These are phyloP conservation scores for Sporisorium iseilematis-ciliati DNA, from an alignment of 1,284 basidiomycete genomes.

Conservation along the genomic window DNA sequence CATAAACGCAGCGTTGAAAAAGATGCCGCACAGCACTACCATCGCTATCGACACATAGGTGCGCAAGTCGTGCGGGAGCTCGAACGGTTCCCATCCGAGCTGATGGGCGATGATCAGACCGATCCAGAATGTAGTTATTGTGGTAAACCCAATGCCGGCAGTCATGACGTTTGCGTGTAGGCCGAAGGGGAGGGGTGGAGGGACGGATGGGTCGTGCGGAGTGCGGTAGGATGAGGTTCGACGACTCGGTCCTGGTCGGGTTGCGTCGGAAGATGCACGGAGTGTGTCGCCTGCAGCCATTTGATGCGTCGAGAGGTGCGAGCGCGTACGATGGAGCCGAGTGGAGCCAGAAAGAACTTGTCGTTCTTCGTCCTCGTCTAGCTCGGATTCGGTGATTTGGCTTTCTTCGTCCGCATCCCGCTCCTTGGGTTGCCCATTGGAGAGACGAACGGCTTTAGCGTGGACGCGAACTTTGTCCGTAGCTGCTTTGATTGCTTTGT, in stretches of 20 bases:
- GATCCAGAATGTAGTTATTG: slow-evolving; percentile 60
- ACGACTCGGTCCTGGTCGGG: slow-evolving; percentile 18
- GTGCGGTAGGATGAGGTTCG: slow-evolving; percentile 35
- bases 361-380: slow-evolving; percentile 53
- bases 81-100: slow-evolving; percentile 59
- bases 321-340: slow-evolving; percentile 47
- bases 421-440: neutral
- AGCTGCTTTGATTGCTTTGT: slow-evolving; percentile 14
- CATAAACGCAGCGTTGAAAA: slow-evolving; percentile 68
- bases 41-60: slow-evolving; percentile 45
- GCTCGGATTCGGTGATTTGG: slow-evolving; percentile 51
- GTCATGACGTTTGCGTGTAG: slow-evolving; percentile 68
- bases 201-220: slow-evolving; percentile 40
- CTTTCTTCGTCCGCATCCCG: slow-evolving; percentile 29
- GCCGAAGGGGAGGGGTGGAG: slow-evolving; percentile 66
- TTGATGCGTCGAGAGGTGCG: slow-evolving; percentile 38
- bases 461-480: slow-evolving; percentile 34
- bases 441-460: slow-evolving; percentile 19
- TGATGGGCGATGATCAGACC: slow-evolving; percentile 56
- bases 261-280: neutral
- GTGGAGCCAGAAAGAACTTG: slow-evolving; percentile 51
- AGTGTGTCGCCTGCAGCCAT: slow-evolving; percentile 17
- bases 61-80: slow-evolving; percentile 53
- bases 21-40: slow-evolving; percentile 59
- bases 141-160: slow-evolving; percentile 64